Percentiles rank a stretch among this genome's conserved stretches.
phyloP scores from a whole-genome alignment of 2,329 filamentous ascomycete genomes.

The Atkinsonella texensis region DNA sequence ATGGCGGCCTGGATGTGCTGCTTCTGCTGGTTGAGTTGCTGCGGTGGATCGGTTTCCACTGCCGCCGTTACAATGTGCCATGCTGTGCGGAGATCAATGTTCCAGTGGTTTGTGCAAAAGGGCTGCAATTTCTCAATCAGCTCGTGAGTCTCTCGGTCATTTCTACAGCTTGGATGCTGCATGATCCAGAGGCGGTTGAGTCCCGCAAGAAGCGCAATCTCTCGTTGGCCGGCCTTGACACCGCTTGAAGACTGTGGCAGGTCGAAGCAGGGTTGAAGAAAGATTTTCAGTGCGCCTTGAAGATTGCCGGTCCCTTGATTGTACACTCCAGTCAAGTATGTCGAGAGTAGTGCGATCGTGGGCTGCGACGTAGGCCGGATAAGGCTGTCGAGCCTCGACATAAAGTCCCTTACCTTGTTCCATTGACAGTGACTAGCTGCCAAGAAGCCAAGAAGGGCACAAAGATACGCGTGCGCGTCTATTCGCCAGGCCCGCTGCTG shows the following conservation, averaged over 20 bases:
- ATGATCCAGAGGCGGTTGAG: conserved; percentile 65
- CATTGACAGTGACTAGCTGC: conserved; percentile 61
- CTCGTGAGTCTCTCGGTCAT: conserved; percentile 45
- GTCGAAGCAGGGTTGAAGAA: conserved; percentile 47
- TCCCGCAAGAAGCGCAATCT: conserved; percentile 52
- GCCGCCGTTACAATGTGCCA: conserved; percentile 66
- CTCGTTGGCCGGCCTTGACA: conserved; percentile 41
- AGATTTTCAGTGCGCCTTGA: conserved; percentile 53
- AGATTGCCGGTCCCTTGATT: conserved; percentile 67
- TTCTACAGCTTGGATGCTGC: conserved; percentile 45
- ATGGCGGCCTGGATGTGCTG: conserved; percentile 64
- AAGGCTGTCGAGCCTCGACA: conserved; percentile 39
- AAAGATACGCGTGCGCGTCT: conserved; percentile 55
- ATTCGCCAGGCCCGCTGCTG: conserved; percentile 51
- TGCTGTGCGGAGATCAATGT: conserved; percentile 64
- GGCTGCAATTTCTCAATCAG: conserved; percentile 55
- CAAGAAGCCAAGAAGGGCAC: conserved; percentile 59
- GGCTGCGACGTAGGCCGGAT: conserved; percentile 28
- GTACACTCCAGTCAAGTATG: conserved; percentile 66
- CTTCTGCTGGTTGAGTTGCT: conserved; percentile 66
- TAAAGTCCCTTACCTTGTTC: conserved; percentile 45
- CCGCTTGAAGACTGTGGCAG: conserved; percentile 25
- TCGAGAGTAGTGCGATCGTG: conserved; percentile 36
- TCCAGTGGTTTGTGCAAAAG: conserved; percentile 56
- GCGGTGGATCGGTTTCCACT: conserved; percentile 47